Evolutionary conservation across 208 protist genomes (phyloP).

Genomic region (Leishmania amazonensis): DNA sequence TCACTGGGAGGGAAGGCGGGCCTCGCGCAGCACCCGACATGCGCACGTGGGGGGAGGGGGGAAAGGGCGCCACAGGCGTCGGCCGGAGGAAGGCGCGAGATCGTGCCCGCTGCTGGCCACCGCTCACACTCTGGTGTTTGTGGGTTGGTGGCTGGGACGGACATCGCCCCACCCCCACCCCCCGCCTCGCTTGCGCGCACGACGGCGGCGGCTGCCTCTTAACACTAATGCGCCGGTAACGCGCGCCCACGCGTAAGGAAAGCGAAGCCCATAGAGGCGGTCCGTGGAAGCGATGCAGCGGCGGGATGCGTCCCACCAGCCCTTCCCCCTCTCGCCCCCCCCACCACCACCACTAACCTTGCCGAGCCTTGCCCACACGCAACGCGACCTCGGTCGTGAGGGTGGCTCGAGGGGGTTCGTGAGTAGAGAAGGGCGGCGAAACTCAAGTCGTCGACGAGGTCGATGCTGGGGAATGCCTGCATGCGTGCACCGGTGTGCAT

Average conservation of each 20-base stretch:
- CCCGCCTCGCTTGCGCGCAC: background rate
- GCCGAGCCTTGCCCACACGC: background rate
- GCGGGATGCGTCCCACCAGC: background rate
- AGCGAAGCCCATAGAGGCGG: background rate
- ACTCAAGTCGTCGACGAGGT: background rate
- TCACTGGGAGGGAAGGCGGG: background rate
- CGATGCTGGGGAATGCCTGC: background rate
- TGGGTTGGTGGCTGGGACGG: background rate
- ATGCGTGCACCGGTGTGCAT: background rate
- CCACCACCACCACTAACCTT: background rate
- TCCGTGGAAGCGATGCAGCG: background rate
- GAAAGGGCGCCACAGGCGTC: background rate
- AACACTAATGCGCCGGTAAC: background rate
- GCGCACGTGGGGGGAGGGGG: too few relatives aligned
- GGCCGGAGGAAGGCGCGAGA: background rate
- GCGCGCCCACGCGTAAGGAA: background rate
- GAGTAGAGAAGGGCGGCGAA: background rate
- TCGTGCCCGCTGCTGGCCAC: background rate
- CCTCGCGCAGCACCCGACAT: background rate
- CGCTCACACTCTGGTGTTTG: background rate
- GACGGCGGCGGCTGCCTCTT: background rate
- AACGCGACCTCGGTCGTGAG: background rate
- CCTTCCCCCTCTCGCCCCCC: background rate
- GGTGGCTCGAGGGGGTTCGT: background rate
- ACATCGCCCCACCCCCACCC: background rate